These are phyloP conservation scores for Rubus parviflorus DNA, from an alignment of 306 rosid genomes.

Conservation along the genomic window DNA sequence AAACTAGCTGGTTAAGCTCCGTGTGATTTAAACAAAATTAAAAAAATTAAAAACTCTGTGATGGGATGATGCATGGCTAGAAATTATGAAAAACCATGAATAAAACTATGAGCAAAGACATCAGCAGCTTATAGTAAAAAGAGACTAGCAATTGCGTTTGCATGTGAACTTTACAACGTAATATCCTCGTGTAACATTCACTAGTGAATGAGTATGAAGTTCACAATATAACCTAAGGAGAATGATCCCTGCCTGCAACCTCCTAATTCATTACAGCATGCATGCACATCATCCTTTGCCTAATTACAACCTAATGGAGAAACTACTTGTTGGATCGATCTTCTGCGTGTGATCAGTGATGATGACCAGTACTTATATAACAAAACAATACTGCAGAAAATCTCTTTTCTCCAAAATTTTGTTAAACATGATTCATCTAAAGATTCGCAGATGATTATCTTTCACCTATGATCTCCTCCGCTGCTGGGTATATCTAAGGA, in stretches of 20 bases:
- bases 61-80: too few species aligned
- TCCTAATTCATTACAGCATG: not conserved
- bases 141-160: not conserved
- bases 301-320: not conserved
- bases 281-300: not conserved
- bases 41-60: too few species aligned
- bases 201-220: not conserved
- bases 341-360: not conserved
- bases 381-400: not conserved
- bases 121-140: not conserved
- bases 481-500: not conserved
- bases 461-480: constrained; percentile 3
- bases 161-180: too few species aligned
- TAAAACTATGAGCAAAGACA: not conserved
- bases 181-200: not conserved
- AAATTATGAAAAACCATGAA: too few species aligned
- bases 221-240: not conserved
- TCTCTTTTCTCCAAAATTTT: not conserved
- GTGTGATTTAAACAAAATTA: too few species aligned
- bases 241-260: not conserved
- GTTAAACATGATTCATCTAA: not conserved
- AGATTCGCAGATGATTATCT: not conserved
- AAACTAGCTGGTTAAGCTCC: too few species aligned
- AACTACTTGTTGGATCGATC: not conserved
- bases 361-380: not conserved